Evolutionary conservation across 129 eudicot species (phyloP).

Genomic region (Centella asiatica): DNA sequence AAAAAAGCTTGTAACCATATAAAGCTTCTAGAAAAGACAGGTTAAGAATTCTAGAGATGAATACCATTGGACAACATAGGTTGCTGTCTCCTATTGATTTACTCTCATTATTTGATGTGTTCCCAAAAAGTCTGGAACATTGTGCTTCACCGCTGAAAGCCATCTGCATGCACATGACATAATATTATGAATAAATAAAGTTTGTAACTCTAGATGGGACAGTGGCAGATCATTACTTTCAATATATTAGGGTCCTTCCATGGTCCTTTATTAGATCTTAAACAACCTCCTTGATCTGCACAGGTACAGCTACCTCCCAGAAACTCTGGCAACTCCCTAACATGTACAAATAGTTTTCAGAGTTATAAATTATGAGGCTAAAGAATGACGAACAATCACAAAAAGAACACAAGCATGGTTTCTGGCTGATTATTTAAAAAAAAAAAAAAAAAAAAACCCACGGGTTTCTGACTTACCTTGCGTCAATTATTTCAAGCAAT

Average conservation of each 20-base stretch:
- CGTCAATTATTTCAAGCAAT: conserved; percentile 76
- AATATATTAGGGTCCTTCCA: conserved; percentile 56
- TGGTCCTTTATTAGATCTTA: conserved; percentile 75
- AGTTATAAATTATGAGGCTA: conserved; percentile 5
- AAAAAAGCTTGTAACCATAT: background rate
- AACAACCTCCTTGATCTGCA: conserved; percentile 60
- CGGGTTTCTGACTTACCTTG: conserved; percentile 40
- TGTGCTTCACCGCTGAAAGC: conserved; percentile 37
- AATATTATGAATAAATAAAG: background rate
- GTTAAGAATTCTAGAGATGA: background rate
- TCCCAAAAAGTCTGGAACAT: conserved; percentile 26
- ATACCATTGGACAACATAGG: conserved; percentile 21
- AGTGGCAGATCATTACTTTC: conserved; percentile 31
- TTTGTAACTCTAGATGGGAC: background rate
- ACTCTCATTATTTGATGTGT: conserved; percentile 29
- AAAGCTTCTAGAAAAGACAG: background rate
- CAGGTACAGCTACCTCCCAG: conserved; percentile 80
- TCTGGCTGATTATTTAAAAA: too few species aligned
- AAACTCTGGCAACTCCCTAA: conserved; percentile 75
- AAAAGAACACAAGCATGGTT: background rate
- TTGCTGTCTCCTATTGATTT: conserved; percentile 18
- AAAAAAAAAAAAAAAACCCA: too few species aligned
- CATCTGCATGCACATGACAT: conserved; percentile 29
- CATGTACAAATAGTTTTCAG: conserved; percentile 5
- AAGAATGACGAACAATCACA: background rate